phyloP scores from a whole-genome alignment of 352 stramenopile species.

The Globisporangium spinosum region DNA sequence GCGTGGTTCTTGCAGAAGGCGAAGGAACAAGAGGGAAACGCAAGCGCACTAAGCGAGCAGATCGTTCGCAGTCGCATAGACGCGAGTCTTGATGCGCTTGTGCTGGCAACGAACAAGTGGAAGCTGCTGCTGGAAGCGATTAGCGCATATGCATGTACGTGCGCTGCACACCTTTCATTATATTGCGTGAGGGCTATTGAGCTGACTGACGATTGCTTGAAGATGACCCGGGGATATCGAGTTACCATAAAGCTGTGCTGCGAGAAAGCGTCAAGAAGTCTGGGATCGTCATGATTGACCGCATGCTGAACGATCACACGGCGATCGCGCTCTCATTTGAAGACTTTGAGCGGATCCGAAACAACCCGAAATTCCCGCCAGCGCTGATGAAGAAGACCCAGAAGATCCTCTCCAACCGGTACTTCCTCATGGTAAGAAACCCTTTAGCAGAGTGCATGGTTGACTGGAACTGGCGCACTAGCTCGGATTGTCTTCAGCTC shows the following conservation, averaged over 20 bases:
- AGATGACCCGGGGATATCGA: constrained; percentile 20
- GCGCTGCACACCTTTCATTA: too few species aligned
- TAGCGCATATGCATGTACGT: constrained; percentile 23
- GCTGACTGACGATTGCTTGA: not conserved
- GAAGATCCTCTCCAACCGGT: constrained; percentile 28
- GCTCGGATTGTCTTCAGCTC: constrained; percentile 27
- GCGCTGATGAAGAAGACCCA: constrained; percentile 19
- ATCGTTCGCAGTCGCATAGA: constrained; percentile 10
- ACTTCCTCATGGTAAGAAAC: constrained; percentile 44
- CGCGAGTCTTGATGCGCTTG: constrained; percentile 8
- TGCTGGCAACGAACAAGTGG: constrained; percentile 22
- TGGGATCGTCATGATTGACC: constrained; percentile 34
- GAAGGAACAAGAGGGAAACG: not conserved
- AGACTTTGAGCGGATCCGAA: constrained; percentile 28
- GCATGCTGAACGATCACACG: constrained; percentile 28
- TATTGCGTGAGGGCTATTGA: too few species aligned
- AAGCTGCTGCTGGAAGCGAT: constrained; percentile 18
- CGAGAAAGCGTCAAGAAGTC: constrained; percentile 19
- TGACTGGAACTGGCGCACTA: not conserved
- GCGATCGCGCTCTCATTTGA: constrained; percentile 43
- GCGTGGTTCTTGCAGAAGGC: not conserved
- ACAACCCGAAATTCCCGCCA: constrained; percentile 1
- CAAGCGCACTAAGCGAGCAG: constrained; percentile 11
- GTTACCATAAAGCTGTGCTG: constrained; percentile 29
- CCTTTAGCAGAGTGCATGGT: not conserved